Evolutionary conservation across 345 rosid genomes (phyloP), one percentile per base, ranked within the genome.

Genomic region (Gossypioides kirkii): DNA sequence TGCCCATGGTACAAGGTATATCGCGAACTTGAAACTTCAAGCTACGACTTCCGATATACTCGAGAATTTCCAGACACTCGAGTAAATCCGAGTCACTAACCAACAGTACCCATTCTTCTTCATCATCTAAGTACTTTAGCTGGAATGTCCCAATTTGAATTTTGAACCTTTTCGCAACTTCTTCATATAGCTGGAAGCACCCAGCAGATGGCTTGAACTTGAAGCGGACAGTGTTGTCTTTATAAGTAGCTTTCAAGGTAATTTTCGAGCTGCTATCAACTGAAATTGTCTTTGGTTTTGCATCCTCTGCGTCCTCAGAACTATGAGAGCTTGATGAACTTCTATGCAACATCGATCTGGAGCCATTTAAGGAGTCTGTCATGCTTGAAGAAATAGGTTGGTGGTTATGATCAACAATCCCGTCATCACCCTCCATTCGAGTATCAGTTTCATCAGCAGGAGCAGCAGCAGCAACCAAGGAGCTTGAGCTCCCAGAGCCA

Each of bases 71-170:
- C 12, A 92, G 67, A 61, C 97, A 94, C 83, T 92, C 98, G 52
- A 86, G 87, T 59, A 90, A 86, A 83, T 94, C 98, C 1, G 87
- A 87, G 75, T 92, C 93, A 41, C 77, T 86, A 23, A 84, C 83
- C 55, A 92, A 69, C 87, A 94, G 72, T 73, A 94, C 93, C 97
- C 97, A 94, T 76, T 94, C 97, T 18, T 90, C 92, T 74, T 94
- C 98, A 12, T 92, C 97, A 10, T 92, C 97, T 42, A 94, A 76
- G 71, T 94, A 94, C 81, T 85, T 90, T 72, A 94, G 89, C 80
- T 87, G 91, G 87, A 94, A 94, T 2, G 86, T 73, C 3, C 91
- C 94, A 1, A 77, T 82, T 65, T 85, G 87, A 70, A 94, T 67
- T 70, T 84, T 90, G 85, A 94, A 88, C 66, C 98, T 86, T 80